These are phyloP conservation scores for Diospyros lotus DNA, from an alignment of 148 eudicot species.

Conservation along the genomic window DNA sequence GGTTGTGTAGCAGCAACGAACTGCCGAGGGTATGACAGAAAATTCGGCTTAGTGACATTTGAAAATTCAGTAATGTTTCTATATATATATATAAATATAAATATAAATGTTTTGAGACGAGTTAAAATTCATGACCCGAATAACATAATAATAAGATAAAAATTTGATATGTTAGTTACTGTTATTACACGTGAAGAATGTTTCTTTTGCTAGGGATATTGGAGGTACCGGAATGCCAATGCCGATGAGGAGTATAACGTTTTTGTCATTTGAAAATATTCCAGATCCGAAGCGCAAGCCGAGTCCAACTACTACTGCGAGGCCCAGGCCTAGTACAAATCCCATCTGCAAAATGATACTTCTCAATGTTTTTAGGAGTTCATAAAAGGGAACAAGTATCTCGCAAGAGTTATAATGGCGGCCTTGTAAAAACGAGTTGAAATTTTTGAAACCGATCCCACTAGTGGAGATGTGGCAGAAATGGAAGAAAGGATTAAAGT, in stretches of 20 bases:
- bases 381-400: background rate
- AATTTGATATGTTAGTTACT: no score
- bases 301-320: slow-evolving; percentile 68
- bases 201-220: background rate
- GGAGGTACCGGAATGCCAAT: slow-evolving; percentile 76
- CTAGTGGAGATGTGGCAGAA: background rate
- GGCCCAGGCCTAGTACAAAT: slow-evolving; percentile 70
- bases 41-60: background rate
- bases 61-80: no score
- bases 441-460: no score
- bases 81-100: no score
- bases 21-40: slow-evolving; percentile 17
- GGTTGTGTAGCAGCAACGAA: slow-evolving; percentile 87
- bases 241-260: slow-evolving; percentile 52
- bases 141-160: no score
- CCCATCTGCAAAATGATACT: slow-evolving; percentile 67
- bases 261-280: slow-evolving; percentile 64
- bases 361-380: background rate
- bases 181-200: background rate
- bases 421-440: no score
- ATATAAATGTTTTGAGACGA: no score
- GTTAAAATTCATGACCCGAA: no score
- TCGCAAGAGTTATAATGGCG: no score
- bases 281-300: slow-evolving; percentile 77
- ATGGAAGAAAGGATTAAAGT: background rate